phyloP scores from a whole-genome alignment of 2,329 filamentous ascomycete species.

The Emericellopsis atlantica region DNA sequence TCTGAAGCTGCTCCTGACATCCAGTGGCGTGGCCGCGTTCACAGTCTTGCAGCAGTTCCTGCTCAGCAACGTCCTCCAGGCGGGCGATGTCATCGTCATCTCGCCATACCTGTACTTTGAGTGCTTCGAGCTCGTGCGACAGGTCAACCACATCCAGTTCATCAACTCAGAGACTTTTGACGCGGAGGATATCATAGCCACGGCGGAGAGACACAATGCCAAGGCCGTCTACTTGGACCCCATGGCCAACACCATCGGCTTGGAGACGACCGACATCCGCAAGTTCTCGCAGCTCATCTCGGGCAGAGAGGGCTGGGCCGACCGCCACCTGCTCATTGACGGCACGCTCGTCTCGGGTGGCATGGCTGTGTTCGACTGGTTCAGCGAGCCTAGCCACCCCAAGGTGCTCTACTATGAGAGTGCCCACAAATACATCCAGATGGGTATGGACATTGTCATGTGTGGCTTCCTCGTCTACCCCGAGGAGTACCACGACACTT shows the following conservation, averaged over 20 bases:
- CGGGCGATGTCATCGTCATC: constrained; percentile 3
- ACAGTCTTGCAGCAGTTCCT: constrained; percentile 3
- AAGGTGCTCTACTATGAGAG: constrained; percentile 4
- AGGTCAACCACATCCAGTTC: constrained; percentile 1
- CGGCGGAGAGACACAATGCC: constrained; percentile 3
- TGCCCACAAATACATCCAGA: constrained; percentile 4
- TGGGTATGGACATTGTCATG: constrained; percentile 5
- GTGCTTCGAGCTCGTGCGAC: constrained; percentile 2
- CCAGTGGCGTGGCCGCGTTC: constrained; percentile 4
- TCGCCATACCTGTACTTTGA: constrained; percentile 4
- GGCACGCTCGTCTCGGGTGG: constrained; percentile 3
- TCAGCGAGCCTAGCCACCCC: background rate
- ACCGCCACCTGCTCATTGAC: constrained; percentile 2
- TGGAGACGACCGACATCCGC: constrained; percentile 3
- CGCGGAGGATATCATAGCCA: constrained; percentile 2
- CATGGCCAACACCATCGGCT: constrained; percentile 4
- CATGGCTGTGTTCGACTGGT: constrained; percentile 3
- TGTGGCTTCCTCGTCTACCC: constrained; percentile 3
- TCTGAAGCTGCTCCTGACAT: constrained; percentile 2
- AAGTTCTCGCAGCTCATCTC: constrained; percentile 1
- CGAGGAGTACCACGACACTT: constrained; percentile 1
- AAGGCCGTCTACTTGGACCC: constrained; percentile 4
- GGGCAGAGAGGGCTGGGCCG: background rate
- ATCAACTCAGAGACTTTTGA: constrained; percentile 3
- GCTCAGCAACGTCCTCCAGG: constrained; percentile 1